These are phyloP conservation scores for Trichoderma atroviride DNA, from an alignment of 2,329 filamentous ascomycete genomes.

Conservation along the genomic window DNA sequence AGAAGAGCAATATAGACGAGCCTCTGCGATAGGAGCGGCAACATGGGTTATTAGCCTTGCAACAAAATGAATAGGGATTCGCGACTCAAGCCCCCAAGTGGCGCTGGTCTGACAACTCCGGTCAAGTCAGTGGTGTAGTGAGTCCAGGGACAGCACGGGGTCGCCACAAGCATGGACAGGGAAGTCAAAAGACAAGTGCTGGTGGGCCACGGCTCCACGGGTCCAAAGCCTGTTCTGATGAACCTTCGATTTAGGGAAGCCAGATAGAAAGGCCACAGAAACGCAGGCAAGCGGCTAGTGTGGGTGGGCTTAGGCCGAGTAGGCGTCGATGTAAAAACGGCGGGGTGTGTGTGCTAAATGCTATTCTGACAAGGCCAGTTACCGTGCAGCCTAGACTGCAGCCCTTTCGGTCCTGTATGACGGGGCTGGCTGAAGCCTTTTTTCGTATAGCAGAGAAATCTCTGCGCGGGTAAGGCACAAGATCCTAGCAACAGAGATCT, in stretches of 20 bases:
- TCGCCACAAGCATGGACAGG: slow-evolving; percentile 26
- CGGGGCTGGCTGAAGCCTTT: slow-evolving; percentile 11
- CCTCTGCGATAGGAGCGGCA: slow-evolving; percentile 26
- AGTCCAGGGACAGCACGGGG: slow-evolving; percentile 23
- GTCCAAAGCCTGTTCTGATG: slow-evolving; percentile 29
- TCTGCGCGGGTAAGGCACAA: not conserved
- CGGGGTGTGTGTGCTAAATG: slow-evolving; percentile 6
- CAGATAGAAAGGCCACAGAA: slow-evolving; percentile 40
- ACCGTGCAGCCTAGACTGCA: slow-evolving; percentile 23
- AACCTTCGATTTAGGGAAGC: slow-evolving; percentile 31
- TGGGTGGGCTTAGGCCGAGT: slow-evolving; percentile 19
- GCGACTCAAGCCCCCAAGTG: slow-evolving; percentile 26
- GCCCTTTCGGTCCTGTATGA: slow-evolving; percentile 13
- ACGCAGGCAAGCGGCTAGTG: slow-evolving; percentile 31
- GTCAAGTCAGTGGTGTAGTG: slow-evolving; percentile 5
- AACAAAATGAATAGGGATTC: slow-evolving; percentile 25
- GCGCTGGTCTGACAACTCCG: slow-evolving; percentile 28
- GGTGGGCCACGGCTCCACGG: slow-evolving; percentile 18
- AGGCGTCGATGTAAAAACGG: not conserved
- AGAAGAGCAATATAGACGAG: slow-evolving; percentile 24
- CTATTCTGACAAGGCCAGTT: slow-evolving; percentile 20
- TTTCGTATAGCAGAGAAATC: not conserved
- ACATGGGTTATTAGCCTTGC: slow-evolving; percentile 21
- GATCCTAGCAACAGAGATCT: not conserved
- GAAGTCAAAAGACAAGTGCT: slow-evolving; percentile 17